phyloP scores from a whole-genome alignment of 176 grass and related monocot species.

The Cymbopogon citratus region DNA sequence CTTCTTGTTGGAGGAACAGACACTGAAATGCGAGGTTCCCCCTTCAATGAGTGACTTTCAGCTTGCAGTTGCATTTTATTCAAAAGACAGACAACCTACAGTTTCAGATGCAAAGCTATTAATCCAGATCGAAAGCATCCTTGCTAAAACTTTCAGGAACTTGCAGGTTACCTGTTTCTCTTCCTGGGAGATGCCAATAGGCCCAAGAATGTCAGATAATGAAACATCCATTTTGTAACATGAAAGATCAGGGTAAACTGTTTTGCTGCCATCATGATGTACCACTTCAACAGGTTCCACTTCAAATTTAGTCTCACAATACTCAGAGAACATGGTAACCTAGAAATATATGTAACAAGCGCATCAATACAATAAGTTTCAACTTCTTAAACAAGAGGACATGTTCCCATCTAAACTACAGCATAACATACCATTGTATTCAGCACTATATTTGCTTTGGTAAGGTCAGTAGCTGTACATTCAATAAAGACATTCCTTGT shows the following conservation, averaged over 20 bases:
- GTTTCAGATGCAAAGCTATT: conserved; percentile 13
- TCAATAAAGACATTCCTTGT: conserved; percentile 94
- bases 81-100: conserved; percentile 75
- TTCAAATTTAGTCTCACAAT: conserved; percentile 88
- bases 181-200: conserved; percentile 77
- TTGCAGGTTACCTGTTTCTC: conserved; percentile 58
- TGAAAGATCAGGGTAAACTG: conserved; percentile 77
- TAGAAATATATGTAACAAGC: conserved; percentile 30
- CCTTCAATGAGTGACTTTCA: conserved; percentile 31
- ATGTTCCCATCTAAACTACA: conserved; percentile 6
- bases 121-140: neutral
- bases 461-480: conserved; percentile 94
- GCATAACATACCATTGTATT: conserved; percentile 76
- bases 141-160: neutral
- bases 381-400: neutral
- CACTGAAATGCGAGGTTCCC: conserved; percentile 37
- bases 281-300: conserved; percentile 89
- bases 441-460: conserved; percentile 96
- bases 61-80: conserved; percentile 98
- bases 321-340: conserved; percentile 95
- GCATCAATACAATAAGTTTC: conserved; percentile 17
- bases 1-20: conserved; percentile 83
- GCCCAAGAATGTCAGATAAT: conserved; percentile 67
- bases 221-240: conserved; percentile 76
- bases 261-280: conserved; percentile 57